Base-by-base conservation (phyloP, 108 stramenopile genomes). In the Pseudonitzschia delicatissima region DNA sequence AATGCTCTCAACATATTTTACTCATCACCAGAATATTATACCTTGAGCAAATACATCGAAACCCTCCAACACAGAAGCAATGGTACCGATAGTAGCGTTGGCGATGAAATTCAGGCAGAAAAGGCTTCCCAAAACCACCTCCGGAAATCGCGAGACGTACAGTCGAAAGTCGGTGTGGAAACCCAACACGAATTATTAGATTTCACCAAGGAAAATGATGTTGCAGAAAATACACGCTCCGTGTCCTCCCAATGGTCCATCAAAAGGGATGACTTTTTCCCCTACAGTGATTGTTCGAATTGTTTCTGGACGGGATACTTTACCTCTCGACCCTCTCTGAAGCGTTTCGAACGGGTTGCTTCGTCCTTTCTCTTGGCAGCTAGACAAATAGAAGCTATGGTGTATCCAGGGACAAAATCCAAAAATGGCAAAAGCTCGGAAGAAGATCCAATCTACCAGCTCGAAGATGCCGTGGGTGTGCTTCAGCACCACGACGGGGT, bases 301-400 rank as follows among this genome's bases (percentile, higher is more conserved):
- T 82, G 88, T 61, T 97, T 91, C 74, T 98, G 98, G 98, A 95
- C 96, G 13, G 96, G 98, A 0, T 97, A 95, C 73, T 97, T 95
- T 77, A 86, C 96, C 5, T 86, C 83, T 27, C 83, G 98, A 8
- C 74, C 95, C 13, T 74, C 82, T 6, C 74, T 97, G 18, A 98
- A 97, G 64, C 71, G 86, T 35, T 73, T 92, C 40, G 94, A 96
- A 52, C 78, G 96, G 28, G 87, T 84, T 15, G 84, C 77, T 25
- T 90, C 90, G 3, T 72, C 82, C 5, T 82, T 90, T 57, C 58
- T 97, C 4, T 76, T 81, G 44, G 85, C 89, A 18, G 82, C 92
- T 5, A 57, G 94, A 18, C 92, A 93, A 66, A 20, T 27, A 15
- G 40, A 48, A 5, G 23, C 32, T 7, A 7, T 48, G 3, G 21